Base-by-base conservation (phyloP, 306 rosid genomes). In the Sicyos baderoa region DNA sequence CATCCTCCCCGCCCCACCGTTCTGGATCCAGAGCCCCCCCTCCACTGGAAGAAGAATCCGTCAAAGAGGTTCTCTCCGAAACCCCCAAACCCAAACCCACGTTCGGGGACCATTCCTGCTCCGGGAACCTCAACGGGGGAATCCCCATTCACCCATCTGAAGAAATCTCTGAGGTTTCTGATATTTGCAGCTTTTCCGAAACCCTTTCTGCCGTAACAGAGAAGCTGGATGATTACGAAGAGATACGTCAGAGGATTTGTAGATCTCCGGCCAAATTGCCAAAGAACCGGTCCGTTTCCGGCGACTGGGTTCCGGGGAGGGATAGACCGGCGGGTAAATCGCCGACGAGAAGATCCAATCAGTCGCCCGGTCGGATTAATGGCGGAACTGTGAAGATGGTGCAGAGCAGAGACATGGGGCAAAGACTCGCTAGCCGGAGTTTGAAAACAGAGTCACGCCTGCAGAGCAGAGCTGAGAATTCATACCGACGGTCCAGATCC, bases 31-130 rank as follows among this genome's bases (percentile, higher is more conserved):
- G 89, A 83, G 87, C 85, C 9, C 86, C 88, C 0, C 92, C 91
- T 6, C 87, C 81, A 17, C 54, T 82, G 32, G 96, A 87, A n/a
- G 98, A 83, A 76, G 98, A 92, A 64, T 81, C 93, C 1, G 95
- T 92, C 22, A 89, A 89, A 47, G 96, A 92, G 65, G 96, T 89
- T 1, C 83, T 92, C 16, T 86, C 92, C 0, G 97, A 91, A 68
- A 86, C 89, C 4, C 85, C 95, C 2, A 84, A 65, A 32, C 84
- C 81, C 69, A 80, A 70, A 9, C 45, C 45, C 11, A 0, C 2
- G 45, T 40, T 40, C 9, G 11, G 11, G 45, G 45, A 40, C 2
- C 11, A 40, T 7, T 40, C 45, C 1, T 58, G 11, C 13, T 72
- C 72, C 40, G 75, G 67, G 0, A 68, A 67, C 25, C 16, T 72